Evolutionary conservation across 164 flowering plant genomes (phyloP).

Genomic region (Brasenia schreberi): DNA sequence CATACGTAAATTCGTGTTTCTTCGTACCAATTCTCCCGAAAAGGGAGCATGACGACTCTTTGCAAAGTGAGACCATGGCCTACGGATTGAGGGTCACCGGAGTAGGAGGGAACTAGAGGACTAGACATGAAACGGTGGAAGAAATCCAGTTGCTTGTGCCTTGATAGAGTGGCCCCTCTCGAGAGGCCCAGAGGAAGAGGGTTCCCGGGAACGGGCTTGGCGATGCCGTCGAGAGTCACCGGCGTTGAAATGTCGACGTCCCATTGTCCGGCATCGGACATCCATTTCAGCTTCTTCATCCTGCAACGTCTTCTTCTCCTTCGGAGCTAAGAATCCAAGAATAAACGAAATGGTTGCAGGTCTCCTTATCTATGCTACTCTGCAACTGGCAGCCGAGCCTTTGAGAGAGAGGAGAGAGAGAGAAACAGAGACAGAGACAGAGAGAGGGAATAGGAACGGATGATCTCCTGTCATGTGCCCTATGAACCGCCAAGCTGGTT

Average conservation of each 20-base stretch:
- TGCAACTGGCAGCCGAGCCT: too few species aligned
- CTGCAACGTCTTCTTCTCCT: not conserved
- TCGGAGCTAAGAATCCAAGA: not conserved
- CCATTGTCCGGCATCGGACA: constrained; percentile 67
- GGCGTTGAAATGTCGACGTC: constrained; percentile 82
- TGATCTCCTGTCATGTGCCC: too few species aligned
- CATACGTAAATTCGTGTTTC: not conserved
- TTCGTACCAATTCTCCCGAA: constrained; percentile 39
- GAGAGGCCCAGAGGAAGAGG: constrained; percentile 60
- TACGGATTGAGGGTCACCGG: constrained; percentile 8
- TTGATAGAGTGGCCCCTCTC: constrained; percentile 55
- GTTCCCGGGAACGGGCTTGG: constrained; percentile 43
- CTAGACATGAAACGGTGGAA: constrained; percentile 70
- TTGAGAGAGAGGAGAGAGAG: too few species aligned
- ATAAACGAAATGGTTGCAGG: too few species aligned
- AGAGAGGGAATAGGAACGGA: too few species aligned
- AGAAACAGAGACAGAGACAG: too few species aligned
- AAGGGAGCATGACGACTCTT: constrained; percentile 52
- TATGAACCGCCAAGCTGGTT: too few species aligned
- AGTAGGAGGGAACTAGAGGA: constrained; percentile 57
- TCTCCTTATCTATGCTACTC: too few species aligned
- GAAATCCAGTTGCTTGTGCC: constrained; percentile 81
- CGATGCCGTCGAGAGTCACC: constrained; percentile 47
- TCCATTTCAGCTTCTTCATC: constrained; percentile 89
- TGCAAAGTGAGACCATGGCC: constrained; percentile 45